Evolutionary conservation across 148 eudicot genomes (phyloP).

Genomic region (Spergularia bocconei): DNA sequence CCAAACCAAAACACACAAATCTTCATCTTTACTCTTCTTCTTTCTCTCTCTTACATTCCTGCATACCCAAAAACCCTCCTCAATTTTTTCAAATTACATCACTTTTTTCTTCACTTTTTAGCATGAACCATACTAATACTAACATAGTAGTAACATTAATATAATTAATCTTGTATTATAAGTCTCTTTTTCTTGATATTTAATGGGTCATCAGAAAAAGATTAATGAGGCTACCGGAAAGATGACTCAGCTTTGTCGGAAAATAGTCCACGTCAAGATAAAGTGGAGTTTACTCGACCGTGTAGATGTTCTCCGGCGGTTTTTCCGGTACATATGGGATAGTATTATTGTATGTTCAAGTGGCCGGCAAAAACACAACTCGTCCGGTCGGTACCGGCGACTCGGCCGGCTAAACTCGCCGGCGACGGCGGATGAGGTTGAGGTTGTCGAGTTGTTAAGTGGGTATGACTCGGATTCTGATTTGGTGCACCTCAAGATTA

Average conservation of each 20-base stretch:
- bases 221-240: slow-evolving; percentile 46
- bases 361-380: slow-evolving; percentile 17
- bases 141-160: not conserved
- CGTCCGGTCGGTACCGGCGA: slow-evolving; percentile 34
- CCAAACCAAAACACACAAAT: not conserved
- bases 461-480: slow-evolving; percentile 73
- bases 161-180: not conserved
- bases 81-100: not conserved
- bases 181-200: not conserved
- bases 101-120: not conserved
- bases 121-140: not conserved
- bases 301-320: slow-evolving; percentile 37
- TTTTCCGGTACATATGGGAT: slow-evolving; percentile 58
- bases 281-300: slow-evolving; percentile 37
- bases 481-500: slow-evolving; percentile 69
- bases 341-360: slow-evolving; percentile 49
- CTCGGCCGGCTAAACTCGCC: slow-evolving; percentile 26
- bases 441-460: slow-evolving; percentile 21
- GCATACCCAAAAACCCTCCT: not conserved
- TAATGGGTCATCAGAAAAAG: slow-evolving; percentile 27
- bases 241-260: slow-evolving; percentile 66
- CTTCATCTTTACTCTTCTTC: not conserved
- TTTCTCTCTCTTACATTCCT: not conserved
- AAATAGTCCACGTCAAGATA: slow-evolving; percentile 43
- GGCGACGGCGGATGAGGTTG: slow-evolving; percentile 27